These are phyloP conservation scores for Pythium biforme DNA, from an alignment of 352 stramenopile species.

Conservation along the genomic window DNA sequence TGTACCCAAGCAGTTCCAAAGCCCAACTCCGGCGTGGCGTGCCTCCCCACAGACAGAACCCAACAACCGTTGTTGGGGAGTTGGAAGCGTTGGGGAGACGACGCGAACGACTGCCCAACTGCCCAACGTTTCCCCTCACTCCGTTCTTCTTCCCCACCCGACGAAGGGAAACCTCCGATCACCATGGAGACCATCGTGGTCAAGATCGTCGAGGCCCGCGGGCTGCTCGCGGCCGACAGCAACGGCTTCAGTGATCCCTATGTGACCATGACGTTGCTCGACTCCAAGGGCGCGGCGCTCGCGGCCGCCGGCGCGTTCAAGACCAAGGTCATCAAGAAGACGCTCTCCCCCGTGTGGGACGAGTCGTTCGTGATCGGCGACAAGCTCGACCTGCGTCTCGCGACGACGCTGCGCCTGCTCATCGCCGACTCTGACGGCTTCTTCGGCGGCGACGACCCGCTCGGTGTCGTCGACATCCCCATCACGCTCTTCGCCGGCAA, in stretches of 20 bases:
- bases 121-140: no score
- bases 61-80: no score
- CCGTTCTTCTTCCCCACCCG: not conserved
- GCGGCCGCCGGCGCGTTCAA: conserved; percentile 52
- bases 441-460: conserved; percentile 60
- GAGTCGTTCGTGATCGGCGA: conserved; percentile 64
- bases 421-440: conserved; percentile 54
- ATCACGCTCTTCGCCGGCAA: conserved; percentile 47
- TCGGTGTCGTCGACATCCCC: conserved; percentile 74
- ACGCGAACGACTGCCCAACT: no score
- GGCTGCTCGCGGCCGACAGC: conserved; percentile 63
- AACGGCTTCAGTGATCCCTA: conserved; percentile 74
- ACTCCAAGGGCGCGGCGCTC: conserved; percentile 48
- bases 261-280: conserved; percentile 67
- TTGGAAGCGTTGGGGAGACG: no score
- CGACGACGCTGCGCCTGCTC: conserved; percentile 56
- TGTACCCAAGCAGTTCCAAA: conserved; percentile 19
- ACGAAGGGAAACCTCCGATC: not conserved
- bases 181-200: conserved; percentile 34
- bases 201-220: conserved; percentile 58
- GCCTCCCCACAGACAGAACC: not conserved
- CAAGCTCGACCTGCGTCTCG: conserved; percentile 58
- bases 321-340: conserved; percentile 71
- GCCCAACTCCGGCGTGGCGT: conserved; percentile 1
- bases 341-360: conserved; percentile 56